Evolutionary conservation across 208 protist genomes (phyloP), one percentile per base, ranked within the genome.

Genomic region (Wallacemonas collosoma): DNA sequence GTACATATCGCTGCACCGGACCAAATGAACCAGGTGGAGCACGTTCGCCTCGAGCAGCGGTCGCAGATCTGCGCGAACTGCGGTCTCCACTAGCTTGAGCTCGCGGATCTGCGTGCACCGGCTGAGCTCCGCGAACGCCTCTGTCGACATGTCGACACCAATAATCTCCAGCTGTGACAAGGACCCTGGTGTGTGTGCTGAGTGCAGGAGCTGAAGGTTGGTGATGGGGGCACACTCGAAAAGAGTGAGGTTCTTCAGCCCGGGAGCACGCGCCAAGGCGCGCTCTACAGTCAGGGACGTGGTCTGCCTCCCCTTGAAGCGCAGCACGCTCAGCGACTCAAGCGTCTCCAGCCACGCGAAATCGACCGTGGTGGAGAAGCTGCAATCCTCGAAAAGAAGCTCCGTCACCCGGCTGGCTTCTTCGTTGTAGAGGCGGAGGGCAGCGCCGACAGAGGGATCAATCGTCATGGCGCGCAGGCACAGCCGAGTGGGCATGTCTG

Each of bases 331-430:
- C 60, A 82, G 35, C 38, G 44, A 17, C 9, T 39, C 48, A 36
- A 82, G 57, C 7, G 65, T 68, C 15, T 50, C 9, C 26, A 82
- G 53, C 78, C 78, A 82, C 14, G 68, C 55, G 26, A 72, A 72
- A 44, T 75, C 73, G 38, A 72, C 62, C 45, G 53, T 63, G 12
- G 64, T n/a, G 43, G 60, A 36, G 67, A 82, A 82, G 54, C 60
- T 68, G 71, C 78, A 82, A 58, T 82, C 71, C 47, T 82, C 78
- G 56, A 82, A 82, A 15, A 82, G 58, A 14, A 82, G 57, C 54
- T 82, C 78, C 1, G 53, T n/a, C 8, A 82, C 50, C 2, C 43
- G 61, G 45, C 68, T 57, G 17, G 61, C 63, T 45, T 56, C 68
- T 35, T 65, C 60, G 70, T 76, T 64, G 72, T 82, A 82, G 47